phyloP scores from a whole-genome alignment of 768 basidiomycete species.

The Pisolithus tinctorius region DNA sequence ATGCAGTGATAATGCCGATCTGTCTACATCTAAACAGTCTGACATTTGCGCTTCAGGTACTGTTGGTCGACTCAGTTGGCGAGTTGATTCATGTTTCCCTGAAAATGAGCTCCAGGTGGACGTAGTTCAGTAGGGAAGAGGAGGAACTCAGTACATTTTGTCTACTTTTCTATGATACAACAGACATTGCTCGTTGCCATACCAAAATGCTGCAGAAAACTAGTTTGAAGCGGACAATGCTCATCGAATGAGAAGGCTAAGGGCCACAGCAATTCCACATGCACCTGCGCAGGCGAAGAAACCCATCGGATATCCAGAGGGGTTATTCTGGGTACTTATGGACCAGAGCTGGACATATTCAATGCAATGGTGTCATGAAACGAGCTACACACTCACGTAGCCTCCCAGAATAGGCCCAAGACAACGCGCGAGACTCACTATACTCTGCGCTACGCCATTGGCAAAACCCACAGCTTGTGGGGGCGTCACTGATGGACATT shows the following conservation, averaged over 20 bases:
- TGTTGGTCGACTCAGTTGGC: no score
- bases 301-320: constrained; percentile 68
- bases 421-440: constrained; percentile 89
- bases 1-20: no score
- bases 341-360: constrained; percentile 56
- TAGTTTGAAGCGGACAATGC: not conserved
- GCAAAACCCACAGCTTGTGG: constrained; percentile 84
- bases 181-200: not conserved
- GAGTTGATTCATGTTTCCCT: no score
- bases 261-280: constrained; percentile 56
- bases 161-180: not conserved
- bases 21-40: no score
- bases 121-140: not conserved
- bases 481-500: constrained; percentile 65
- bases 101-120: no score
- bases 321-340: constrained; percentile 56
- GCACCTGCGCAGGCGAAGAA: constrained; percentile 61
- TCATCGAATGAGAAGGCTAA: constrained; percentile 70
- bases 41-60: no score
- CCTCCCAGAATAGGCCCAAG: constrained; percentile 82
- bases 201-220: not conserved
- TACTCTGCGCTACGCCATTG: constrained; percentile 94
- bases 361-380: not conserved
- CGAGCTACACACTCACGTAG: constrained; percentile 41
- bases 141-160: not conserved